Conservation (phyloP, 345 rosid species). For the Lepidium aucheri region DNA sequence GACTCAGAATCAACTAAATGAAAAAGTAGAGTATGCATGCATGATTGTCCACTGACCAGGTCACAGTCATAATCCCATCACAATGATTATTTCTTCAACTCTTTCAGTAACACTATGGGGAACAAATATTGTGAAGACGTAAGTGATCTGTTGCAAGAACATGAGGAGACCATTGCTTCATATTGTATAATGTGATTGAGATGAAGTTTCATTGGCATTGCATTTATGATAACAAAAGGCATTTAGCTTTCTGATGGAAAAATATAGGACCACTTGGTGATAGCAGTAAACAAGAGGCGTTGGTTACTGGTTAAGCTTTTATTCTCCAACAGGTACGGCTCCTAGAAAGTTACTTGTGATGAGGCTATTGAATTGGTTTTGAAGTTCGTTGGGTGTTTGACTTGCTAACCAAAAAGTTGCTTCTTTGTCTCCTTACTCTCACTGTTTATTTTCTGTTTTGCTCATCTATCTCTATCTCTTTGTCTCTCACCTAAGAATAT, state of each 20-base stretch:
- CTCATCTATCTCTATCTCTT: background rate
- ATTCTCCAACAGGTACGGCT: constrained; percentile 14
- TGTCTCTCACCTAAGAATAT: constrained; percentile 4
- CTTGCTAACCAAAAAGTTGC: no score
- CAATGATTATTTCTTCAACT: constrained; percentile 23
- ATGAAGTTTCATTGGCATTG: background rate
- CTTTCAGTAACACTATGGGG: background rate
- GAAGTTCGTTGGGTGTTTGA: no score
- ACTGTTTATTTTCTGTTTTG: constrained; percentile 8
- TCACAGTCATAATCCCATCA: constrained; percentile 41
- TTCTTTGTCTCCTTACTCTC: constrained; percentile 10
- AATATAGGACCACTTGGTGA: constrained; percentile 17
- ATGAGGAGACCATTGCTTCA: background rate
- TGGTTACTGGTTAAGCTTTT: constrained; percentile 2
- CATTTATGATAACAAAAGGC: background rate
- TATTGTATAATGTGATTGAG: background rate
- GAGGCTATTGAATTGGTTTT: constrained; percentile 12
- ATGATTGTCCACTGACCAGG: constrained; percentile 53
- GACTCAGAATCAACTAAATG: constrained; percentile 68
- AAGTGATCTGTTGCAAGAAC: background rate
- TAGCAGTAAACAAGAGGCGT: constrained; percentile 7
- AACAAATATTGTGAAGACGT: background rate
- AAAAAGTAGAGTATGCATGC: constrained; percentile 59
- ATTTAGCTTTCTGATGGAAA: background rate
- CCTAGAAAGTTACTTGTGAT: constrained; percentile 12